phyloP scores from a whole-genome alignment of 306 rosid genomes.

The Cotoneaster glaucophyllus region DNA sequence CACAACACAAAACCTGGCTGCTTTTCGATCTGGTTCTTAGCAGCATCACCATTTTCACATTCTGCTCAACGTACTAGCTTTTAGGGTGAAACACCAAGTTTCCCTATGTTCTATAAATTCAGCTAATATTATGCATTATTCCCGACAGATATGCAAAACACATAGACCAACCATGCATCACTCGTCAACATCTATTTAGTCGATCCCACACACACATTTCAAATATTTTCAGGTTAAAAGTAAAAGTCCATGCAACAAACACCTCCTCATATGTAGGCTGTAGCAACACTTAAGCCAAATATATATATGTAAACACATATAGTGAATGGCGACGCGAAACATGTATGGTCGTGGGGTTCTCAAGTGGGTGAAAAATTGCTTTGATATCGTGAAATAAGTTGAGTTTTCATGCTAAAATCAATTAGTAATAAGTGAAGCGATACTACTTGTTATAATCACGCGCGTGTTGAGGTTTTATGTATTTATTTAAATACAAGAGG shows the following conservation, averaged over 20 bases:
- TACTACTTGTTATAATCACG: background rate
- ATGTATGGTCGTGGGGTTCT: background rate
- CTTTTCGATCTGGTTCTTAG: background rate
- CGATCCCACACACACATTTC: background rate
- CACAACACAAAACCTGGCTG: slow-evolving; percentile 22
- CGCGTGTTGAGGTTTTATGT: background rate
- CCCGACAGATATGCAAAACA: background rate
- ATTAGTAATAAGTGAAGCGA: background rate
- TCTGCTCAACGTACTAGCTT: background rate
- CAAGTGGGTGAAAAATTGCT: background rate
- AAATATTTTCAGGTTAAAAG: background rate
- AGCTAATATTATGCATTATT: background rate
- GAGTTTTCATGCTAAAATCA: too few relatives aligned
- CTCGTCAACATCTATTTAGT: background rate
- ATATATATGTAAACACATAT: background rate
- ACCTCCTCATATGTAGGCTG: background rate
- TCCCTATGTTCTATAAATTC: background rate
- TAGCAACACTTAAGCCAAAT: background rate
- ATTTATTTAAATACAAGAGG: background rate
- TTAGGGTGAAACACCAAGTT: background rate
- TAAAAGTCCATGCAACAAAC: background rate
- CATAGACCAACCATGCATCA: background rate
- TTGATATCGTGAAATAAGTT: background rate
- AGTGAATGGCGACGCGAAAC: background rate
- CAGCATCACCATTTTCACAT: background rate